Base-by-base conservation (phyloP, 352 stramenopile species). In the Phytophthora hibernalis region DNA sequence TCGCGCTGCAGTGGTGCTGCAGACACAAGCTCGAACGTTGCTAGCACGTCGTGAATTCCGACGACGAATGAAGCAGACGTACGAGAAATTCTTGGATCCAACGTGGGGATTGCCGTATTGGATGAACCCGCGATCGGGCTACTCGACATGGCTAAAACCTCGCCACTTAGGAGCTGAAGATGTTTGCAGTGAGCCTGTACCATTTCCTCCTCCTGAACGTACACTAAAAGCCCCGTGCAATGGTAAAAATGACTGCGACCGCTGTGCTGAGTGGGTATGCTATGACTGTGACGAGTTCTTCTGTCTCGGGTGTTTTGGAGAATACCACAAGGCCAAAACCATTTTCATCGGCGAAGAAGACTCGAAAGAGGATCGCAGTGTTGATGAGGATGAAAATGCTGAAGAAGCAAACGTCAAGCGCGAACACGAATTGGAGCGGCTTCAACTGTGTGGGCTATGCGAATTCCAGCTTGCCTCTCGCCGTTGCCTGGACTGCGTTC, bases 11-110 rank as follows among this genome's bases (percentile, higher is more conserved):
- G 59, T 80, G 1, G 48, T 59, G 6, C 44, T 91, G 1, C 84
- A 91, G 58, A 57, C 69, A 0, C 56, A 61, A 15, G 43, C 57
- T 50, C 77, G 80, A 16, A 61, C 53, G 2, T 37, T 82, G 3
- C 48, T 91, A 4, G 78, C 82, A 11, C 74, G 61, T 21, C 59
- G 68, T 13, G 55, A 73, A 53, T 42, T 78, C n/a, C 65, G 70
- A 0, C 31, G 43, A 15, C 58, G 59, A 8, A 72, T 91, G 5
- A 76, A 83, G 38, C 53, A 72, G 21, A 65, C 68, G 21, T 94
- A 93, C 61, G 77, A 89, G 13, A 94, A 94, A 52, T 91, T 87
- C 61, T 54, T 92, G 18, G 84, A 94, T 55, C 74, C 81, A 5
- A 76, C 82, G 7, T 91, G 74, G 69, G 71, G 70, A 0, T 13